Evolutionary conservation across 2,329 filamentous ascomycete genomes (phyloP), one percentile per base, ranked within the genome.

Genomic region (Pestalotiopsis sp.): DNA sequence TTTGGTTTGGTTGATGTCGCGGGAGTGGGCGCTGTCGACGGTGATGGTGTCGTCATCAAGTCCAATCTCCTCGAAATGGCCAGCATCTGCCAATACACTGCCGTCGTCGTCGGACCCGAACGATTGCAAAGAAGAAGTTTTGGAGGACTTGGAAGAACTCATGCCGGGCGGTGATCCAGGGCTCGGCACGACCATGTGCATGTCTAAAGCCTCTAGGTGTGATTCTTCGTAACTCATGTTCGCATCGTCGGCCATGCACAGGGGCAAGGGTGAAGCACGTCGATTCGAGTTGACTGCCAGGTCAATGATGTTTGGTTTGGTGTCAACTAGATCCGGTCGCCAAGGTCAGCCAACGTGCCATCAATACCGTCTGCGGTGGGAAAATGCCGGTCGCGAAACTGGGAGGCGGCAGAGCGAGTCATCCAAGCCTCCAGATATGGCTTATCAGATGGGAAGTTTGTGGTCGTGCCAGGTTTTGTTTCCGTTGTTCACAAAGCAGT

Each of bases 21-120:
- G 76, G 35, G 78, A 74, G 59, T 79, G 75, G 24, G 77, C 74
- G 24, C 76, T 71, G 62, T 79, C 76, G 39, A 75, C 67, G 17
- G 79, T 73, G 64, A 76, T 71, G 48, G 85, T 84, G 70, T 94
- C 90, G 73, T 92, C 91, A 69, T 94, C 91, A 38, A 98, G 88
- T 13, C 92, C 93, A 77, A 98, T 97, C 71, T 98, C 95, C 78
- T 98, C 95, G 75, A 98, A 98, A 78, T 98, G 90, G 71, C 89
- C 90, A 68, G 91, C 88, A 76, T 97, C 93, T 65, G 89, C 86
- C 59, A 92, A 82, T 64, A 89, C 86, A 72, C 86, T 88, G 75
- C 91, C 89, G 73, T 93, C 92, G 74, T 94, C 91, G 74, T 89
- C 83, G 65, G 90, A 91, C 70, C 88, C 90, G 67, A 92, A 90